Evolutionary conservation across 2,329 filamentous ascomycete genomes (phyloP), one percentile per base, ranked within the genome.

Genomic region (Penicillium sclerotiorum): DNA sequence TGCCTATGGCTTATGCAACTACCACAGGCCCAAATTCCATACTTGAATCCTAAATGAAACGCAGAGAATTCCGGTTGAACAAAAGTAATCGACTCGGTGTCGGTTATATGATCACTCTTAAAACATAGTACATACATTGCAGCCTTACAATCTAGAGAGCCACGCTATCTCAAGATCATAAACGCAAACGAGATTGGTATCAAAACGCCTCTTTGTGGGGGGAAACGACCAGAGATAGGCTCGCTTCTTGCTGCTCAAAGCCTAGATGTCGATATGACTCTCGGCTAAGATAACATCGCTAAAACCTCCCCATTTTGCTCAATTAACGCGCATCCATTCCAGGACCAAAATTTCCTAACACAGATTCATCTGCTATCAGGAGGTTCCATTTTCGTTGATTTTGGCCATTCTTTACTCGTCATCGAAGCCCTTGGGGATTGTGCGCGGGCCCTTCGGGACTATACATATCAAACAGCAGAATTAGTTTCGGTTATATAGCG

Each of bases 381-480:
- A 30, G 35, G 47, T 41, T 51, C 47, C 32, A 23, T 52, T 47
- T 36, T 32, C 35, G 21, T 47, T 39, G 25, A 28, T 13, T 30
- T 47, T 25, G 45, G 44, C 45, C 21, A 18, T 36, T 15, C 37
- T 45, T 65, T 67, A 68, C 50, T 71, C 63, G 62, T 78, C 76
- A 57, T 78, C 76, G 59, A 70, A 78, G 41, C 76, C 76, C 59
- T 76, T 54, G 3, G 74, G 75, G 46, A 72, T 73, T 48, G 70
- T 66, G 37, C 76, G 72, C 55, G 74, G 74, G 27, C 75, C 75
- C 51, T 67, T 62, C 39, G 76, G 75, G 54, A 78, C 76, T 78
- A 51, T 47, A 35, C 25, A 41, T 23, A 47, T 49, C 22, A 22
- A 36, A 30, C 4, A 52, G 41, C n/a, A 32, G 44, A 33, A 41